Percentiles rank a stretch among this genome's conserved stretches.
phyloP scores from a whole-genome alignment of 2,329 filamentous ascomycete species.

The Stagonosporopsis chrysanthemi region DNA sequence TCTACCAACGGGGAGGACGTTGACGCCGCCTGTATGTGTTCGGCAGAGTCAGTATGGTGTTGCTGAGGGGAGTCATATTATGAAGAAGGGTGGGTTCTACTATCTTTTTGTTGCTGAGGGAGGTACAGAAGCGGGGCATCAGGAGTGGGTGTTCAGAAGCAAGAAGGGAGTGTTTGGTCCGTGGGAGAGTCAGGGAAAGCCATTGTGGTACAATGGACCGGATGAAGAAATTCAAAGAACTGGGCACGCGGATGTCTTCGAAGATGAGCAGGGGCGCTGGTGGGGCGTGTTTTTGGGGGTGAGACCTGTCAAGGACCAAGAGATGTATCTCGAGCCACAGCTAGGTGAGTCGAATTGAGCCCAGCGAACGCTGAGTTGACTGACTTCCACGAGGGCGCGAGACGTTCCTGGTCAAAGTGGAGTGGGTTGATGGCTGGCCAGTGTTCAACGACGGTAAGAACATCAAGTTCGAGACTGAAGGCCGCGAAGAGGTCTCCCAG shows the following conservation, averaged over 20 bases:
- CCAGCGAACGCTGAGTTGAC: not conserved
- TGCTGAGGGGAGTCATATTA: constrained; percentile 48
- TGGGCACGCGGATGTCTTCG: constrained; percentile 37
- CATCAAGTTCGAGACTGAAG: constrained; percentile 50
- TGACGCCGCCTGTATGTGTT: constrained; percentile 32
- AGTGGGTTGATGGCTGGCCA: constrained; percentile 62
- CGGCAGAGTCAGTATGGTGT: constrained; percentile 36
- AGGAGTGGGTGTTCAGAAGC: constrained; percentile 62
- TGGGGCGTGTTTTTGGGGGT: constrained; percentile 49
- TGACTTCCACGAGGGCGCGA: constrained; percentile 51
- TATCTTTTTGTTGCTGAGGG: constrained; percentile 44
- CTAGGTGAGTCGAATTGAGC: not conserved
- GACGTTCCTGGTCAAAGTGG: constrained; percentile 59
- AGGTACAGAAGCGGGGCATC: constrained; percentile 48
- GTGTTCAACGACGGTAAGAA: constrained; percentile 58
- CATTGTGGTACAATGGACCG: constrained; percentile 46
- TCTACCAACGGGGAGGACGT: constrained; percentile 36
- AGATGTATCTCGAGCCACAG: constrained; percentile 12
- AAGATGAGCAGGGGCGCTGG: constrained; percentile 33
- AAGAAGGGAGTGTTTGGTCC: constrained; percentile 50
- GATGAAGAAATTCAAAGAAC: constrained; percentile 44
- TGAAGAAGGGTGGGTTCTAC: constrained; percentile 31
- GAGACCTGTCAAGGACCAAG: constrained; percentile 20
- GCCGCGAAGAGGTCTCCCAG: constrained; percentile 20
- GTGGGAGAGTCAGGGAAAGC: constrained; percentile 41